A percentile compares a stretch with the other conserved stretches of the same genome.
These are phyloP conservation scores for Camelina neglecta DNA, from an alignment of 345 rosid species.

Conservation along the genomic window DNA sequence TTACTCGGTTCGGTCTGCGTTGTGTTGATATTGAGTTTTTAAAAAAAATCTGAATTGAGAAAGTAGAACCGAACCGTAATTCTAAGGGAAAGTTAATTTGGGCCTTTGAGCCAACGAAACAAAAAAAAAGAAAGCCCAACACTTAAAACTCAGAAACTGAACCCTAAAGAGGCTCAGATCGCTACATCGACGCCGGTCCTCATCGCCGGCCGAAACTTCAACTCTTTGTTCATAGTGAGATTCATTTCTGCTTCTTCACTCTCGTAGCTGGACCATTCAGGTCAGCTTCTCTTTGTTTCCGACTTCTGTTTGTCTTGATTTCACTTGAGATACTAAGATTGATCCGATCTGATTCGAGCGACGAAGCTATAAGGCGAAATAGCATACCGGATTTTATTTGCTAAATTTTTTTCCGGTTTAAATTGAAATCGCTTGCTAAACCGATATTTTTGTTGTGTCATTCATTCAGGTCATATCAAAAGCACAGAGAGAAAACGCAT, in stretches of 20 bases:
- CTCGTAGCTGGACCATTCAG: neutral
- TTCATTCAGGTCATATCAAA: neutral
- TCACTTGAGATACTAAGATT: too few relatives aligned
- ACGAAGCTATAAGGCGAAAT: neutral
- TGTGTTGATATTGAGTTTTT: neutral
- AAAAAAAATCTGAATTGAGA: neutral
- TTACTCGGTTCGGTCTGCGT: neutral
- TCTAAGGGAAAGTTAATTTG: neutral
- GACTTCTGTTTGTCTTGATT: neutral
- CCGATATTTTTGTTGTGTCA: neutral
- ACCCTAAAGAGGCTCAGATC: conserved; percentile 25
- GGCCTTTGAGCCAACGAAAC: conserved; percentile 2
- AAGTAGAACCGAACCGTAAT: conserved; percentile 18
- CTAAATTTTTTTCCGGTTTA: neutral
- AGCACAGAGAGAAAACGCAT: conserved; percentile 16
- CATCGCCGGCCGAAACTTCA: conserved; percentile 25
- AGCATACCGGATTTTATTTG: conserved; percentile 7
- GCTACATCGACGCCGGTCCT: conserved; percentile 25
- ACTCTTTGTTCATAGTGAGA: neutral
- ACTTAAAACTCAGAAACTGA: conserved; percentile 4
- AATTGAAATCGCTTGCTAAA: neutral
- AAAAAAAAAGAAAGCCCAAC: conserved; percentile 23
- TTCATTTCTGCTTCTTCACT: neutral
- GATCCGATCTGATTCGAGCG: neutral
- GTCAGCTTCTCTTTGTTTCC: neutral